Base-by-base conservation (phyloP, 2,329 filamentous ascomycete genomes). In the Fusarium tjaetaba region DNA sequence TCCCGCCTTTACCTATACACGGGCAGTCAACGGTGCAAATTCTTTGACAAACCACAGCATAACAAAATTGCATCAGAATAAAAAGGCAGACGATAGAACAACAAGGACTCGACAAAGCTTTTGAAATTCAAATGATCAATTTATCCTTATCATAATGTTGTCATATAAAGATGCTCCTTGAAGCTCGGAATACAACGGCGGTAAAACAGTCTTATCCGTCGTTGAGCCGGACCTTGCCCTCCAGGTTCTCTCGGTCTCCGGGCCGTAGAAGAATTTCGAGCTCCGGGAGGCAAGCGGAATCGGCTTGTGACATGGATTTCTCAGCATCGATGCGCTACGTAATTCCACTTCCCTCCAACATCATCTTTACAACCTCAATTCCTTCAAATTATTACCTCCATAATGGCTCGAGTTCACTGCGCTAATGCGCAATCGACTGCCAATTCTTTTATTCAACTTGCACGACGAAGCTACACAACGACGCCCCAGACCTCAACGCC, bases 371-470 rank as follows among this genome's bases (percentile, higher is more conserved):
- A 48, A 67, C 52, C 46, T 45, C 52, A 51, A 62, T 52, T 65
- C 52, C 45, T 43, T 56, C 45, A 39, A 53, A 46, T 15, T 30
- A 41, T 46, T 53, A 22, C 28, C 20, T 28, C 32, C 30, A 64
- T n/a, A 22, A 85, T 85, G 83, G 67, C 77, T 22, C 70, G 78
- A 32, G 46, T 82, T 68, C 80, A 77, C 56, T 88, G 86, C 76
- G 73, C 80, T 48, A 80, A 84, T 61, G 77, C 83, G 69, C 75
- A 82, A 16, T 82, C 83, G 11, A 78, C 82, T 18, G 84, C 82
- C 8, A 79, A 76, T 42, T 80, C 81, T 7, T 86, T 86, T 70
- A 68, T 86, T 36, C 83, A 84, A 62, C 79, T 86, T 22, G 83
- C 81, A 38, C 81, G 77, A 62, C 80, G 82, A 49, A 81, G 77